Evolutionary conservation across 257 asterid genomes (phyloP).

Genomic region (Solanum appendiculatum): DNA sequence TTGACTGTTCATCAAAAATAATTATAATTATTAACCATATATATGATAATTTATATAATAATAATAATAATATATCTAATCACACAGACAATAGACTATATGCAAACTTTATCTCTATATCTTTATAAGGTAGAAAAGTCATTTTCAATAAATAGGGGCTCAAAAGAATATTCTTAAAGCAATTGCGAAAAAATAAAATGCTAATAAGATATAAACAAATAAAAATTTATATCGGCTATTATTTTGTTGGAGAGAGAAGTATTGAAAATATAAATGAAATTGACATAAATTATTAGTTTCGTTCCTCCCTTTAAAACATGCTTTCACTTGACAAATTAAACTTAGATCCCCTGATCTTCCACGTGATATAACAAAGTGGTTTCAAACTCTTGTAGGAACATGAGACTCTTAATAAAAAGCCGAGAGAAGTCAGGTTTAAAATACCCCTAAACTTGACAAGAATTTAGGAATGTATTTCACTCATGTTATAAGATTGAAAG

Average conservation of each 20-base stretch:
- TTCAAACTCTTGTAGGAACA: too few species aligned
- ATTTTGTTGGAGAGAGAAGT: neutral
- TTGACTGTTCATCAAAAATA: neutral
- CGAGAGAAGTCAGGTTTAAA: too few species aligned
- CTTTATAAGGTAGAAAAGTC: neutral
- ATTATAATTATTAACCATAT: neutral
- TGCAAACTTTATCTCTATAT: neutral
- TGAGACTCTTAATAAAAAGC: neutral
- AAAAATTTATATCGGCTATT: neutral
- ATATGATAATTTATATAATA: too few species aligned
- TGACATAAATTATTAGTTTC: too few species aligned
- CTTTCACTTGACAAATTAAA: too few species aligned
- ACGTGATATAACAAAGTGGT: too few species aligned
- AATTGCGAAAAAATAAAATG: neutral
- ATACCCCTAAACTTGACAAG: neutral
- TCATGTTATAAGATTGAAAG: too few species aligned
- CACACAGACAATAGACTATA: neutral
- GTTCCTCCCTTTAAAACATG: too few species aligned
- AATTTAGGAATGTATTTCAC: neutral
- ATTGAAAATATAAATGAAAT: too few species aligned
- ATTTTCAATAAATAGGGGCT: neutral
- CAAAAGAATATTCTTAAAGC: neutral
- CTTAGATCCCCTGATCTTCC: accelerated
- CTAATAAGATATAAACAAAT: neutral
- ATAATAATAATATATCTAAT: neutral